phyloP scores from a whole-genome alignment of 495 filamentous ascomycete genomes.

The Cercophora sp. region DNA sequence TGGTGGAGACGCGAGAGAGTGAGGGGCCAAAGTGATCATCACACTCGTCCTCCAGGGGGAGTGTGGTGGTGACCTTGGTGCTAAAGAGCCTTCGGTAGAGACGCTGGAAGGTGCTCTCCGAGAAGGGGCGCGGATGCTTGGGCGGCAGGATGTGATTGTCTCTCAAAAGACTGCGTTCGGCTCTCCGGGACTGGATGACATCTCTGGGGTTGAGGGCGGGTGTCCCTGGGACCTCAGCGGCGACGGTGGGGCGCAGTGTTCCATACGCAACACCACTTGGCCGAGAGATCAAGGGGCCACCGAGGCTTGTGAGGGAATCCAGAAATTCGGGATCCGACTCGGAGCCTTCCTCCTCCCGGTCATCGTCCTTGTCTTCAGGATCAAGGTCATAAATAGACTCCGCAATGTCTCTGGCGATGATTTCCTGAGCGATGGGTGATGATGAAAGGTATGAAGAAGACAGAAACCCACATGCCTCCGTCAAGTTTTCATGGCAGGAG shows the following conservation, averaged over 20 bases:
- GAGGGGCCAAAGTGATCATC: slow-evolving; percentile 48
- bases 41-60: slow-evolving; percentile 39
- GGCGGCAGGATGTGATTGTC: slow-evolving; percentile 73
- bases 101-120: slow-evolving; percentile 18
- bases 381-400: slow-evolving; percentile 44
- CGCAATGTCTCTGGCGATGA: slow-evolving; percentile 65
- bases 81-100: slow-evolving; percentile 42
- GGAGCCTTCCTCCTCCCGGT: slow-evolving; percentile 28
- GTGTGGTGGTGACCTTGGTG: slow-evolving; percentile 45
- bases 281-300: slow-evolving; percentile 57
- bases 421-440: slow-evolving; percentile 59
- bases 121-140: slow-evolving; percentile 43
- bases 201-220: slow-evolving; percentile 50
- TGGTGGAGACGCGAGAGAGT: slow-evolving; percentile 11
- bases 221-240: slow-evolving; percentile 47
- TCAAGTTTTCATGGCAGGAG: slow-evolving; percentile 3
- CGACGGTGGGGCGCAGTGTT: slow-evolving; percentile 43
- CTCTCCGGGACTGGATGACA: slow-evolving; percentile 54
- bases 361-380: slow-evolving; percentile 16
- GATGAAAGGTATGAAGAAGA: slow-evolving; percentile 35
- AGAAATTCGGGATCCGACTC: slow-evolving; percentile 17
- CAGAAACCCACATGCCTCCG: slow-evolving; percentile 32
- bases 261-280: slow-evolving; percentile 63
- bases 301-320: slow-evolving; percentile 33
- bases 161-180: slow-evolving; percentile 69